Evolutionary conservation across 2,329 filamentous ascomycete genomes (phyloP).

Genomic region (Aspergillus sp.): DNA sequence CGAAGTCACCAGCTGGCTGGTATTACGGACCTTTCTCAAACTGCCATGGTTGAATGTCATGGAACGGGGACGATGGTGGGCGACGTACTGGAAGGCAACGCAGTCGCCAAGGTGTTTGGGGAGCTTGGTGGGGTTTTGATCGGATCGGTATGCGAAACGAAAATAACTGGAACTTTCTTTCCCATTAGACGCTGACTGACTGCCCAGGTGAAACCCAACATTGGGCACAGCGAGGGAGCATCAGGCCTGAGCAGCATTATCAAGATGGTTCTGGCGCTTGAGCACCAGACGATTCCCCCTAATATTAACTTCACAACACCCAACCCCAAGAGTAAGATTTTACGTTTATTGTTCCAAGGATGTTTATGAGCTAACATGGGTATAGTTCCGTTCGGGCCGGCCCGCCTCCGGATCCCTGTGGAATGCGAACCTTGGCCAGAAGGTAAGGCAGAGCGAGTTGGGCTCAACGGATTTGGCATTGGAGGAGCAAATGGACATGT

Average conservation of each 20-base stretch:
- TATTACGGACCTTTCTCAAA: slow-evolving; percentile 7
- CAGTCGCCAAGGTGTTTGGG: slow-evolving; percentile 10
- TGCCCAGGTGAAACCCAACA: slow-evolving; percentile 19
- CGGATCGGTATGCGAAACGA: slow-evolving; percentile 11
- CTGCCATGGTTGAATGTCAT: slow-evolving; percentile 16
- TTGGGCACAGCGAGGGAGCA: slow-evolving; percentile 23
- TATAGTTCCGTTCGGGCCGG: slow-evolving; percentile 13
- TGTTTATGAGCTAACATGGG: not conserved
- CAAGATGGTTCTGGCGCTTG: slow-evolving; percentile 19
- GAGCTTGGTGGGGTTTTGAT: slow-evolving; percentile 11
- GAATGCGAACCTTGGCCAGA: slow-evolving; percentile 20
- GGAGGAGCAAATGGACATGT: slow-evolving; percentile 16
- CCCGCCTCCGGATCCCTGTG: not conserved
- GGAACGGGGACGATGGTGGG: slow-evolving; percentile 11
- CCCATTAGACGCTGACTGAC: not conserved
- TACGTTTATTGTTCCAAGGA: not conserved
- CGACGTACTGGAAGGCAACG: not conserved
- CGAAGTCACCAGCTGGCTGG: not conserved
- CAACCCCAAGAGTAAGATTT: slow-evolving; percentile 24
- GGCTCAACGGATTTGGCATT: slow-evolving; percentile 31
- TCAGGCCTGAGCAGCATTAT: slow-evolving; percentile 21
- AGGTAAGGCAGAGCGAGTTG: slow-evolving; percentile 17
- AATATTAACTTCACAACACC: slow-evolving; percentile 22
- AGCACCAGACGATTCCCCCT: slow-evolving; percentile 20
- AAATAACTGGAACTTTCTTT: not conserved